A percentile compares a stretch with the other conserved stretches of the same genome.
phyloP scores from a whole-genome alignment of 2,329 filamentous ascomycete species.

The Fusarium pininemorale region DNA sequence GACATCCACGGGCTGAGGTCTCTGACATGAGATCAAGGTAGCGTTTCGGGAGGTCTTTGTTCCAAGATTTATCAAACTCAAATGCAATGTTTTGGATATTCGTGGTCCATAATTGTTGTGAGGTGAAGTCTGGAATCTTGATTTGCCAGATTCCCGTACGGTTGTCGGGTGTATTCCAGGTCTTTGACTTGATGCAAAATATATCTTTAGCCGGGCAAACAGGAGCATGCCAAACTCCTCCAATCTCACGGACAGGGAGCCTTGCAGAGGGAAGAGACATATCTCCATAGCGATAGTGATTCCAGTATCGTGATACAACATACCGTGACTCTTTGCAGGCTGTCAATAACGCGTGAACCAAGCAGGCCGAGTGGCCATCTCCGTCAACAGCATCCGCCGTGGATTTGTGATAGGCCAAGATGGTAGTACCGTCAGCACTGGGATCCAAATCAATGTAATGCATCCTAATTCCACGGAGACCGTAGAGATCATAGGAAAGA shows the following conservation, averaged over 20 bases:
- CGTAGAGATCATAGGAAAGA: rapidly evolving
- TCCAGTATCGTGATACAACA: background rate
- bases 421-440: background rate
- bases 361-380: background rate
- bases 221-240: background rate
- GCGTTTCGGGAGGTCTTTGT: background rate
- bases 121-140: background rate
- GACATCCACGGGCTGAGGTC: background rate
- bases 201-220: rapidly evolving
- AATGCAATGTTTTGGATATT: background rate
- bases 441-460: background rate
- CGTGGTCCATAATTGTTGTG: too few species aligned
- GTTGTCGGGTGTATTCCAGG: background rate
- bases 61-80: background rate
- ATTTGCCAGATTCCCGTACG: rapidly evolving
- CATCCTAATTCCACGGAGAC: rapidly evolving
- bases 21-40: background rate
- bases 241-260: background rate
- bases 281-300: background rate
- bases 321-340: background rate
- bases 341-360: background rate
- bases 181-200: background rate
- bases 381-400: background rate
- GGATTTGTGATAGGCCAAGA: background rate
- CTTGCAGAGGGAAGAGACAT: rapidly evolving